These are phyloP conservation scores for Fusarium sp. DNA, from an alignment of 2,329 filamentous ascomycete genomes.

Conservation along the genomic window DNA sequence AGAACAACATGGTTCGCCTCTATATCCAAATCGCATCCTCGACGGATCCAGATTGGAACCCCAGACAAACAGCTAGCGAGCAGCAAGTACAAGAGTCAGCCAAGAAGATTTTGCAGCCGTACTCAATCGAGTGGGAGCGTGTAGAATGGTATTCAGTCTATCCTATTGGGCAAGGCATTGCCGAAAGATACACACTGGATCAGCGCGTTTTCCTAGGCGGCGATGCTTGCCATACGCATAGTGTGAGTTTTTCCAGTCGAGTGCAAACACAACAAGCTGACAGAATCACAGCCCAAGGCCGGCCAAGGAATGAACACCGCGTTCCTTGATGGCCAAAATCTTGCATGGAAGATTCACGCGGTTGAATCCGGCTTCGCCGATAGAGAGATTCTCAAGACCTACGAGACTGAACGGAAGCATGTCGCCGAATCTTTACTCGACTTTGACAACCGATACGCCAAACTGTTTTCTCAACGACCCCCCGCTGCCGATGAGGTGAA, in stretches of 20 bases:
- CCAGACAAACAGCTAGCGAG: slow-evolving; percentile 69
- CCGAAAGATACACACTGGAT: slow-evolving; percentile 72
- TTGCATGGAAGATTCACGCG: slow-evolving; percentile 95
- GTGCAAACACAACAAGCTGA: slow-evolving; percentile 13
- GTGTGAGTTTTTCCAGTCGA: slow-evolving; percentile 61
- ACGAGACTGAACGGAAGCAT: slow-evolving; percentile 84
- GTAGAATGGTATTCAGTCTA: slow-evolving; percentile 82
- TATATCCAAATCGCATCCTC: slow-evolving; percentile 74
- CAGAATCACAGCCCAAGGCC: slow-evolving; percentile 70
- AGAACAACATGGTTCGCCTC: slow-evolving; percentile 73
- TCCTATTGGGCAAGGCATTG: slow-evolving; percentile 77
- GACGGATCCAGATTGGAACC: slow-evolving; percentile 67
- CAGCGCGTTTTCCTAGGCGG: slow-evolving; percentile 78
- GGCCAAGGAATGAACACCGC: slow-evolving; percentile 85
- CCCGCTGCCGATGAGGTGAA: slow-evolving; percentile 78
- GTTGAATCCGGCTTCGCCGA: slow-evolving; percentile 85
- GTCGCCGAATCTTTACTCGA: slow-evolving; percentile 84
- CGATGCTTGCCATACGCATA: slow-evolving; percentile 83
- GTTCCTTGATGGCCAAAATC: slow-evolving; percentile 83
- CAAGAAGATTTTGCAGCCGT: slow-evolving; percentile 71
- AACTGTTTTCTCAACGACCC: slow-evolving; percentile 83
- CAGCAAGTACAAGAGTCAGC: slow-evolving; percentile 71
- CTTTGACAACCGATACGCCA: slow-evolving; percentile 90
- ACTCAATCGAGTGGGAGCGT: slow-evolving; percentile 71
- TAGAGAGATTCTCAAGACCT: slow-evolving; percentile 80